Evolutionary conservation across 768 basidiomycete genomes (phyloP).

Genomic region (Trametes coccinea): DNA sequence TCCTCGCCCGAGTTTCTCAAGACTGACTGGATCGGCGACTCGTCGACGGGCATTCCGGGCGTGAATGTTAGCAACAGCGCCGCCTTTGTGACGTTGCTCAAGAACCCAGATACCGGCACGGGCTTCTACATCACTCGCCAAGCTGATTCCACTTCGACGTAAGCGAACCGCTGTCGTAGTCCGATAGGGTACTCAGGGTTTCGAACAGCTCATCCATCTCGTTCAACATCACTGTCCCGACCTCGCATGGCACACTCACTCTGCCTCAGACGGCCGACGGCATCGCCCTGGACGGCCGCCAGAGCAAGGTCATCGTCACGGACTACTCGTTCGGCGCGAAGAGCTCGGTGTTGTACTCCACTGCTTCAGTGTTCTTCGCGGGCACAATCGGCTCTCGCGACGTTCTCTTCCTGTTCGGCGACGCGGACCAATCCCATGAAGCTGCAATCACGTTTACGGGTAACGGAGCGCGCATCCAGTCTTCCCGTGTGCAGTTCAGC

Average conservation of each 20-base stretch:
- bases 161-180: conserved; percentile 26
- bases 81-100: conserved; percentile 61
- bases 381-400: conserved; percentile 45
- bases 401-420: conserved; percentile 43
- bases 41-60: conserved; percentile 45
- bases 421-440: conserved; percentile 36
- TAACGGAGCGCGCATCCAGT: conserved; percentile 11
- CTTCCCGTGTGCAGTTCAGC: conserved; percentile 31
- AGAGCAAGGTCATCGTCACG: conserved; percentile 72
- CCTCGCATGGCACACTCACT: conserved; percentile 49
- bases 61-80: conserved; percentile 44
- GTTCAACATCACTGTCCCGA: conserved; percentile 64
- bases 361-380: conserved; percentile 71
- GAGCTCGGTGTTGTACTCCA: conserved; percentile 64
- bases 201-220: conserved; percentile 42
- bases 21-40: conserved; percentile 72
- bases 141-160: conserved; percentile 66
- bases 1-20: conserved; percentile 79
- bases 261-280: conserved; percentile 55
- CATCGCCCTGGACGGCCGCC: conserved; percentile 65
- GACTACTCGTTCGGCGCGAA: conserved; percentile 66
- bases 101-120: conserved; percentile 65
- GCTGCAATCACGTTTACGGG: conserved; percentile 32
- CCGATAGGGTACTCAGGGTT: not conserved
- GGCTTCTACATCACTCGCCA: conserved; percentile 76